These are phyloP conservation scores for Talaromyces sp. DNA, from an alignment of 2,329 filamentous ascomycete species.

Conservation along the genomic window DNA sequence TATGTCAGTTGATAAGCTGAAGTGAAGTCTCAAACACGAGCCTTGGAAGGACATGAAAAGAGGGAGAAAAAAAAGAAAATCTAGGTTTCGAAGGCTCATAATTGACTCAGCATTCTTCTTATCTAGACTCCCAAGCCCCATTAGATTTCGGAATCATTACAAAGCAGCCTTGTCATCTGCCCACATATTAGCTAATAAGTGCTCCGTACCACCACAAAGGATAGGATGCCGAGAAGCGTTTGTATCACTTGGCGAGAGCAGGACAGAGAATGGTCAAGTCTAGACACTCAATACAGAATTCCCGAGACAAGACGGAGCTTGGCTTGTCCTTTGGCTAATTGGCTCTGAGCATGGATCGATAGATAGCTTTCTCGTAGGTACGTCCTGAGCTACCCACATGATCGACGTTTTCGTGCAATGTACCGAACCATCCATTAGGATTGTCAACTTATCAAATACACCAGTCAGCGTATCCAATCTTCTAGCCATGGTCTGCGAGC, in stretches of 20 bases:
- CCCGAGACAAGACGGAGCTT: not conserved
- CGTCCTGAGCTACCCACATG: not conserved
- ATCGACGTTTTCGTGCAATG: not conserved
- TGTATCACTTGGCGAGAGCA: not conserved
- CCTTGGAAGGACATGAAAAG: no score
- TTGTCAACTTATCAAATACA: not conserved
- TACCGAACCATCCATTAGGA: not conserved
- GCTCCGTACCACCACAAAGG: not conserved
- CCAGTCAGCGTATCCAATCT: not conserved
- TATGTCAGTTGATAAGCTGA: not conserved
- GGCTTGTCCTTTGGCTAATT: not conserved
- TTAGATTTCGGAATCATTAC: no score
- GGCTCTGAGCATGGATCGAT: not conserved
- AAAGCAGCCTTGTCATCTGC: not conserved
- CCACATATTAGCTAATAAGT: not conserved
- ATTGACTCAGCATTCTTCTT: not conserved
- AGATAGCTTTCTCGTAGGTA: not conserved
- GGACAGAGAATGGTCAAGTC: not conserved
- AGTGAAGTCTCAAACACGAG: not conserved
- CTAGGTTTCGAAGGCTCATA: no score
- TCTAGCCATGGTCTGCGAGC: not conserved
- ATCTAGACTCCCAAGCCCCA: not conserved
- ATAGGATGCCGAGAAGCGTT: not conserved
- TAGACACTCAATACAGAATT: not conserved
- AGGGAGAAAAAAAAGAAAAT: not conserved